Conservation (phyloP, 2,329 filamentous ascomycete species). For the Fusarium udum region DNA sequence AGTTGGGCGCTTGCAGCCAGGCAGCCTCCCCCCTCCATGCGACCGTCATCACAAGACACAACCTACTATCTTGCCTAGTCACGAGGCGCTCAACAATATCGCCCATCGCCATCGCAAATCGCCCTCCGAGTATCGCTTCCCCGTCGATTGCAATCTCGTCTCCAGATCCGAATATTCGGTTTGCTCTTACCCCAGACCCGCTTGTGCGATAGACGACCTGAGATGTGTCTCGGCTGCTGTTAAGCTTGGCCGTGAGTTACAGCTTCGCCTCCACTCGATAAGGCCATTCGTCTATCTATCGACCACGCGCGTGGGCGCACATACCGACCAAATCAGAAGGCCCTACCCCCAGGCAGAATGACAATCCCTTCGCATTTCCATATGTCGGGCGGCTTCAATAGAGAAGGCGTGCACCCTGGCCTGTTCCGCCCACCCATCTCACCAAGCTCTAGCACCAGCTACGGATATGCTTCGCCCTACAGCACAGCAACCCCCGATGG, state of each 20-base stretch:
- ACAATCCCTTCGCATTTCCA: constrained; percentile 47
- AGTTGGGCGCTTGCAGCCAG: constrained; percentile 28
- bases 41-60: constrained; percentile 32
- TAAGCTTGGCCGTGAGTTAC: constrained; percentile 31
- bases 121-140: background rate
- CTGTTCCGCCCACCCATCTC: constrained; percentile 59
- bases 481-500: constrained; percentile 35
- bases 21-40: constrained; percentile 14
- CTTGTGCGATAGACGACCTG: constrained; percentile 19
- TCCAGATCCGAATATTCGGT: constrained; percentile 11
- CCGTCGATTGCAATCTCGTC: constrained; percentile 7
- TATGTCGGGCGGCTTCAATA: constrained; percentile 50
- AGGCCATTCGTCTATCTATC: constrained; percentile 1
- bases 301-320: background rate
- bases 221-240: constrained; percentile 43
- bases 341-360: constrained; percentile 33
- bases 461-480: constrained; percentile 45
- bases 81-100: constrained; percentile 19
- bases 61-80: constrained; percentile 27
- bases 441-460: constrained; percentile 52
- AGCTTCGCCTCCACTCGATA: constrained; percentile 23
- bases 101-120: constrained; percentile 2
- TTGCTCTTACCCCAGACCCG: constrained; percentile 27
- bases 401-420: constrained; percentile 54
- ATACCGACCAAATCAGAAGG: constrained; percentile 6